Conservation (phyloP, 441 rosid genomes). For the Isatis lusitanica region DNA sequence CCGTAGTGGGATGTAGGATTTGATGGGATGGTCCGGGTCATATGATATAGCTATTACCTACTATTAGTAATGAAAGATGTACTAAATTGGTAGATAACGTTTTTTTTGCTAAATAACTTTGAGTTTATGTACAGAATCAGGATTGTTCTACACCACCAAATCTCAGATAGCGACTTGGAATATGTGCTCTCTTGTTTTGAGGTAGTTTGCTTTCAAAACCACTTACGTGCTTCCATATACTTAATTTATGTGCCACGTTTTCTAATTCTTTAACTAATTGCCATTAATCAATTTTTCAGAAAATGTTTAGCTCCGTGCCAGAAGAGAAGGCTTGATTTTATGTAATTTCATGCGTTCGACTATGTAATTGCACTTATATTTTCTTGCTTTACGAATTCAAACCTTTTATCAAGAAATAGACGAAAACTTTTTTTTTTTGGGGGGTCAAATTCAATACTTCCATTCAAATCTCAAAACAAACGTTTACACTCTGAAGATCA, state of each 20-base stretch:
- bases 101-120: background rate
- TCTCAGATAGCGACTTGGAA: constrained; percentile 73
- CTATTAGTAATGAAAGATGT: background rate
- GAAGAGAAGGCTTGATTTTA: constrained; percentile 6
- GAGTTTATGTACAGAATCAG: constrained; percentile 54
- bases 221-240: background rate
- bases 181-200: constrained; percentile 63
- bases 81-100: background rate
- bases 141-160: constrained; percentile 86
- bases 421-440: too few relatives aligned
- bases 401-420: background rate
- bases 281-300: constrained; percentile 3
- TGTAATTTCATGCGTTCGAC: constrained; percentile 8
- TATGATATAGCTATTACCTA: too few relatives aligned
- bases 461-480: too few relatives aligned
- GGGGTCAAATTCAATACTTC: too few relatives aligned
- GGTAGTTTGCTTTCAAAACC: constrained; percentile 42
- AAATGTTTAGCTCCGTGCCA: constrained; percentile 17
- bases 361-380: constrained; percentile 7
- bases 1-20: background rate
- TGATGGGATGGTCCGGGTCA: background rate
- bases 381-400: background rate
- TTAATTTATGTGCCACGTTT: background rate
- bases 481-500: too few relatives aligned
- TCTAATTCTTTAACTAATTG: background rate